These are phyloP conservation scores for Aspergillus incahuasiensis DNA, from an alignment of 495 filamentous ascomycete species.

Conservation along the genomic window DNA sequence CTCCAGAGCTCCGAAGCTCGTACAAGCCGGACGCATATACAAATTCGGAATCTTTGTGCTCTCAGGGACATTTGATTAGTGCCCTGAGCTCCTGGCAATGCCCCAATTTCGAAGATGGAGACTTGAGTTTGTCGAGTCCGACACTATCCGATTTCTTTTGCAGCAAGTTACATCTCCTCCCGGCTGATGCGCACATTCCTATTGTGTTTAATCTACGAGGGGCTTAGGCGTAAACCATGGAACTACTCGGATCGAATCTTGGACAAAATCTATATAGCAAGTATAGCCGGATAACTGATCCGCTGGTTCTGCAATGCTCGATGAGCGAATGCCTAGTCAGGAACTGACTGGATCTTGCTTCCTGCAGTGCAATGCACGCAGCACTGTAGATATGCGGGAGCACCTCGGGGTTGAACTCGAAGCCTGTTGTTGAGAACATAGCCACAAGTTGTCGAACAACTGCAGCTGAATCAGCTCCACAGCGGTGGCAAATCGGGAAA, in stretches of 20 bases:
- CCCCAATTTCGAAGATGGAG: neutral
- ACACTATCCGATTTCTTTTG: neutral
- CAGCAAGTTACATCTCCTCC: neutral
- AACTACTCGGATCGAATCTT: neutral
- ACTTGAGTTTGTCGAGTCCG: neutral
- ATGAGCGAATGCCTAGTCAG: neutral
- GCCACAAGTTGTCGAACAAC: conserved; percentile 1
- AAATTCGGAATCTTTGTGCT: neutral
- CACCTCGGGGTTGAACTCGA: neutral
- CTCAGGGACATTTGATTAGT: neutral
- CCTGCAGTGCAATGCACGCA: neutral
- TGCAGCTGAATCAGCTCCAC: conserved; percentile 14
- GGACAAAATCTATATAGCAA: neutral
- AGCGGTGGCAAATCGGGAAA: conserved; percentile 10
- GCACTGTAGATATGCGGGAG: neutral
- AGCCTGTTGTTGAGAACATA: neutral
- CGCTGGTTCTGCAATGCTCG: neutral
- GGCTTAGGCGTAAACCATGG: conserved; percentile 5
- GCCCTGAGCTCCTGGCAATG: neutral
- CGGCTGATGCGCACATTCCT: neutral
- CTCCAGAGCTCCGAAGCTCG: conserved; percentile 4
- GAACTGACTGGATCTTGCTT: neutral
- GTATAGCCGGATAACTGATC: neutral
- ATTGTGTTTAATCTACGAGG: neutral
- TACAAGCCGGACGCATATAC: conserved; percentile 13